Percentiles rank a stretch among this genome's conserved stretches.
These are phyloP conservation scores for Talaromyces sp. DNA, from an alignment of 2,329 filamentous ascomycete genomes.

Conservation along the genomic window DNA sequence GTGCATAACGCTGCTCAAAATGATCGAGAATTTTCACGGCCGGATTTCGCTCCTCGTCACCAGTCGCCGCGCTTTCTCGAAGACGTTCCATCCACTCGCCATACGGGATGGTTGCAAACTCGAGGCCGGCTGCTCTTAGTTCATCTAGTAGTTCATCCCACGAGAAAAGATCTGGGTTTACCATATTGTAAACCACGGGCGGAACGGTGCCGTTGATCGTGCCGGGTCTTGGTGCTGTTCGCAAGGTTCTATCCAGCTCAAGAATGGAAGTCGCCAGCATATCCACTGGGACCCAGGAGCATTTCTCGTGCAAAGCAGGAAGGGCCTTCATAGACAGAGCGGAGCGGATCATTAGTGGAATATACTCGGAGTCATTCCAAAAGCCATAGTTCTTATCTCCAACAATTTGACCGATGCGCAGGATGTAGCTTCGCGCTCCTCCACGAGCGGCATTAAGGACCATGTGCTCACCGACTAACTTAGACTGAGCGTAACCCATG, in stretches of 20 bases:
- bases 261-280: neutral
- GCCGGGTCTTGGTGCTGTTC: neutral
- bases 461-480: constrained; percentile 44
- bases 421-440: constrained; percentile 24
- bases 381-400: constrained; percentile 38
- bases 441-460: constrained; percentile 32
- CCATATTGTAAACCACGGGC: neutral
- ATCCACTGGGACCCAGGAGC: neutral
- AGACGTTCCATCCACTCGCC: neutral
- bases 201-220: neutral
- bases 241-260: neutral
- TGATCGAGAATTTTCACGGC: neutral
- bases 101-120: neutral
- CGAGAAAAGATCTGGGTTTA: neutral
- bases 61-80: neutral
- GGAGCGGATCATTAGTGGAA: neutral
- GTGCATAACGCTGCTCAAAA: neutral
- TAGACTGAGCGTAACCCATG: constrained; percentile 36
- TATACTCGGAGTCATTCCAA: constrained; percentile 46
- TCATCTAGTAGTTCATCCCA: neutral
- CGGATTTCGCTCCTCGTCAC: neutral
- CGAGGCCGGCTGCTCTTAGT: neutral
- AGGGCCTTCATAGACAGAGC: neutral
- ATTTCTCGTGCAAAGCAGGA: neutral
- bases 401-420: constrained; percentile 36